Percentiles rank a stretch among this genome's conserved stretches.
Conservation (phyloP, 371 early-diverging fungal genomes). For the Choanephora cucurbitarum region DNA sequence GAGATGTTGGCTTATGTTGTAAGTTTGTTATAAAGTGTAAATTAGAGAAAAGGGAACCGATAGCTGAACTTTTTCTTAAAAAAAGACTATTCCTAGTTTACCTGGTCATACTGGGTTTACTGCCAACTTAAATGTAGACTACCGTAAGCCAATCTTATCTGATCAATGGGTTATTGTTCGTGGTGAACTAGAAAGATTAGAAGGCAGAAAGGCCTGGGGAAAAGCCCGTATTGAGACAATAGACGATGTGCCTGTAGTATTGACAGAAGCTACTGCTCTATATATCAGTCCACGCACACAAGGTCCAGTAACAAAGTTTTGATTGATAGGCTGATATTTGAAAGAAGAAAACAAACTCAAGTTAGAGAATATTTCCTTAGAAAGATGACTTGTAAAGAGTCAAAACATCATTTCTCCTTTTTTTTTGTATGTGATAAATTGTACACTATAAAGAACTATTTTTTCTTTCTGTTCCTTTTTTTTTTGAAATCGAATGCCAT, state of each 20-base stretch:
- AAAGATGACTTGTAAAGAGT: too few relatives aligned
- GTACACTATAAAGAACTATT: too few relatives aligned
- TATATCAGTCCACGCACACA: slow-evolving; percentile 62
- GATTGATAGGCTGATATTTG: not conserved
- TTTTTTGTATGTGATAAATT: too few relatives aligned
- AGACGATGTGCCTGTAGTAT: slow-evolving; percentile 44
- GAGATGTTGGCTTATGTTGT: slow-evolving; percentile 60
- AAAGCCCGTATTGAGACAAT: slow-evolving; percentile 61
- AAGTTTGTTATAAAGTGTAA: slow-evolving; percentile 28
- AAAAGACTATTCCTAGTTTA: slow-evolving; percentile 58
- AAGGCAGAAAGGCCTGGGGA: slow-evolving; percentile 76
- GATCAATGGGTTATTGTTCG: slow-evolving; percentile 68
- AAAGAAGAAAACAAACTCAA: too few relatives aligned
- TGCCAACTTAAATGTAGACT: slow-evolving; percentile 74
- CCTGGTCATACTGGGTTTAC: slow-evolving; percentile 75
- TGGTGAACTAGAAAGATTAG: slow-evolving; percentile 59
- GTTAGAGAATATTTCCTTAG: too few relatives aligned
- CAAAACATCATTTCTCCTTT: too few relatives aligned
- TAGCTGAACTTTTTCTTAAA: not conserved
- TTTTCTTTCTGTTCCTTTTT: too few relatives aligned
- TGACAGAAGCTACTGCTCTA: slow-evolving; percentile 69
- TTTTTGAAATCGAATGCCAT: not conserved
- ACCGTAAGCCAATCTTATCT: slow-evolving; percentile 69
- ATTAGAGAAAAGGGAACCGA: not conserved
- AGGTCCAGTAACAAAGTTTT: slow-evolving; percentile 27